These are phyloP conservation scores for Thelonectria rubi DNA, from an alignment of 2,329 filamentous ascomycete species.

Conservation along the genomic window DNA sequence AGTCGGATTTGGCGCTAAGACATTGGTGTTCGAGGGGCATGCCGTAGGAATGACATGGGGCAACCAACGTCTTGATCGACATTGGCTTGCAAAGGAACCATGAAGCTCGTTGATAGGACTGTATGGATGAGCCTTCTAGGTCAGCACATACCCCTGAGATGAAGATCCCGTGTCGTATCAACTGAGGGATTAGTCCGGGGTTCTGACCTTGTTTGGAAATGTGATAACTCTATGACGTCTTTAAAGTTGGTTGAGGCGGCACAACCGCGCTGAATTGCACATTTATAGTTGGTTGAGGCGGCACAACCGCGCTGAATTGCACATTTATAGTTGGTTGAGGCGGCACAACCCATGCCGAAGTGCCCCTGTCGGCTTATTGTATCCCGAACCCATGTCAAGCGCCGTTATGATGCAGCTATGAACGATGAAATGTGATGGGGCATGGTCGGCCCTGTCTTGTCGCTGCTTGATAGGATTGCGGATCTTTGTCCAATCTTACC, in stretches of 20 bases:
- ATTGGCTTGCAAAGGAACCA: constrained; percentile 17
- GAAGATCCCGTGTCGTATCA: too few species aligned
- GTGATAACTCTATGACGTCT: constrained; percentile 5
- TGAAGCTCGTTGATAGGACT: too few species aligned
- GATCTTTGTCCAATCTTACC: not conserved
- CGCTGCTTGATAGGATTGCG: not conserved
- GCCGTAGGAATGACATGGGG: constrained; percentile 8
- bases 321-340: too few species aligned
- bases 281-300: too few species aligned
- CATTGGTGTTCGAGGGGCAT: constrained; percentile 9
- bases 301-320: too few species aligned
- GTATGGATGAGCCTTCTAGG: too few species aligned
- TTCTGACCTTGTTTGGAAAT: not conserved
- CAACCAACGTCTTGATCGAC: not conserved
- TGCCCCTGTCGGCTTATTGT: too few species aligned
- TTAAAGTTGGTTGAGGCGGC: too few species aligned
- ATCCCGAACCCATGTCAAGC: not conserved
- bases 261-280: too few species aligned
- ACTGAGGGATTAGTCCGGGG: constrained; percentile 1
- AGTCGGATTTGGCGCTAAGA: not conserved
- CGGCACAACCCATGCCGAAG: too few species aligned
- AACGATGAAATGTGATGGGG: constrained; percentile 3
- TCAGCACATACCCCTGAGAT: too few species aligned
- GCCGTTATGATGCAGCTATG: not conserved
- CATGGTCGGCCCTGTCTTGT: not conserved